Base-by-base conservation (phyloP, 805 yeast genomes). In the Ogataea saltuana region DNA sequence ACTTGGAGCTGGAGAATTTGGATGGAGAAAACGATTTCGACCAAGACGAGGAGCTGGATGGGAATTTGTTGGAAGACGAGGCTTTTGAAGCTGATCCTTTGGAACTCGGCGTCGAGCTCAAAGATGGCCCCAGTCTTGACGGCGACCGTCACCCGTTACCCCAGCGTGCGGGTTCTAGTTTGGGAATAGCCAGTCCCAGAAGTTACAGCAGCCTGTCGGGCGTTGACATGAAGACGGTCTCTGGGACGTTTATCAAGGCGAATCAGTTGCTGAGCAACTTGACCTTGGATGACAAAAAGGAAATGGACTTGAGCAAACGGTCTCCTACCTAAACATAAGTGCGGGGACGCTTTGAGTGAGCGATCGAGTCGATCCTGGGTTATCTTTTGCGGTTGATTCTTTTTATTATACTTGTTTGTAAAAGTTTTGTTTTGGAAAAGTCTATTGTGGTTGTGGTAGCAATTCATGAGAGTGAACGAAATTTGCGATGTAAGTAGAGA, bases 1-100 rank as follows among this genome's bases (percentile, higher is more conserved):
- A 64, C 18, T 63, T 56, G 18, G 65, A 61, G 15, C 58, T 54
- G 8, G 60, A 59, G 15, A 62, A 49, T n/a, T 56, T 49, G 4
- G 60, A 59, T 21, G 60, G 58, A 4, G 38, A 34, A 15, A 13
- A 21, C n/a, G 61, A 55, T 5, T 59, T 58, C 15, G 62, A 49
- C 15, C 59, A 33, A 49, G 51, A 36, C 16, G 54, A 46, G 16
- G 49, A 49, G 4, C 17, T 48, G 16, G 55, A 50, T 26, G 55
- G 39, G 3, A 48, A 48, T 13, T 37, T 44, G 4, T 19, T 44
- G 36, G 49, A 46, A 30, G 38, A 45, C 15, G 32, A 39, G 12
- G 33, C 35, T 21, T 35, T 33, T 6, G 56, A 54, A 13, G 30
- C 42, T 9, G 49, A 34, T 8, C 29, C 20, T 8, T 11, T 34